phyloP scores from a whole-genome alignment of 352 stramenopile species.

The Pythium insidiosum region DNA sequence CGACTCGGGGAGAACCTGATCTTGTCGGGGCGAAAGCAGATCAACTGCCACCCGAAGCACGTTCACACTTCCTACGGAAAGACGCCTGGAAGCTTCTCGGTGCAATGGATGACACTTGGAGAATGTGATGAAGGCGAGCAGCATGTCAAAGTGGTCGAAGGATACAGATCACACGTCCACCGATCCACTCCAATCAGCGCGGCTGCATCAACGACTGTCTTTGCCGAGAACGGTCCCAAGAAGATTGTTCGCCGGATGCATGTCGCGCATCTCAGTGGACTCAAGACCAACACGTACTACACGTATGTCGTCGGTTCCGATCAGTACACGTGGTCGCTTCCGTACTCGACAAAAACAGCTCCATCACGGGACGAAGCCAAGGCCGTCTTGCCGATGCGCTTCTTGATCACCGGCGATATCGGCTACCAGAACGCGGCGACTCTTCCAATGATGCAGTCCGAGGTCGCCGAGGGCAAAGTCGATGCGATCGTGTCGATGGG shows the following conservation, averaged over 20 bases:
- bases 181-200: constrained; percentile 28
- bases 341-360: constrained; percentile 69
- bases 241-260: constrained; percentile 57
- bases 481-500: constrained; percentile 82
- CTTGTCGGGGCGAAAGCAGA: constrained; percentile 27
- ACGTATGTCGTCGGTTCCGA: constrained; percentile 81
- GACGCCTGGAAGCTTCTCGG: constrained; percentile 42
- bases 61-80: constrained; percentile 73
- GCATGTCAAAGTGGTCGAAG: constrained; percentile 48
- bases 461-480: constrained; percentile 63
- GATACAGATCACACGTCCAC: constrained; percentile 40
- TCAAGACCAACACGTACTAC: constrained; percentile 62
- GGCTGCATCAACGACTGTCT: constrained; percentile 44
- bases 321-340: constrained; percentile 72
- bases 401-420: constrained; percentile 83
- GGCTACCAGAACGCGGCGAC: constrained; percentile 85
- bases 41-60: constrained; percentile 65
- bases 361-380: constrained; percentile 24
- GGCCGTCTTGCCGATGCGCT: constrained; percentile 32
- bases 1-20: constrained; percentile 42
- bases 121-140: constrained; percentile 32
- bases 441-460: constrained; percentile 85
- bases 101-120: constrained; percentile 77
- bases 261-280: constrained; percentile 46
- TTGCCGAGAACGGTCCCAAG: constrained; percentile 56